Base-by-base conservation (phyloP, 805 yeast species). In the Jamesozyma spencerorum region DNA sequence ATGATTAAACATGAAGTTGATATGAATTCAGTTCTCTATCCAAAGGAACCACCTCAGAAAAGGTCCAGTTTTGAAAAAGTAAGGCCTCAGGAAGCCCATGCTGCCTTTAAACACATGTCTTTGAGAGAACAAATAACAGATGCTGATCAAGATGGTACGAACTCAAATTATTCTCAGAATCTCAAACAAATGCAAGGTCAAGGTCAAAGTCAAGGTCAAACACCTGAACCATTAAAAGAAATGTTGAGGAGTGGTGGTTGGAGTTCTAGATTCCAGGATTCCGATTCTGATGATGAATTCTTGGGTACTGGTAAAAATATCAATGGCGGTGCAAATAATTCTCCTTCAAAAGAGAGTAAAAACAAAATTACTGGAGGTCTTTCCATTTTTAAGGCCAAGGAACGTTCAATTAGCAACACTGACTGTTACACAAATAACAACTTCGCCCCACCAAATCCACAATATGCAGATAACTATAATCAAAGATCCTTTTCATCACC, bases 51-150 rank as follows among this genome's bases (percentile, higher is more conserved):
- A 29, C 57, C 66, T 47, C 51, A 61, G 65, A 52, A 65, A 58
- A 55, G 53, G 38, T 79, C 86, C 0, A 78, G 85, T 30, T 80
- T 74, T 53, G 78, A 74, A 47, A 78, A 73, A 50, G 66, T 49
- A 37, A 52, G 68, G 49, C 38, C 37, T n/a, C 47, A 58, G 13
- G 48, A 48, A 11, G 58, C 55, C 13, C 54, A 55, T 42, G 55
- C 62, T 15, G 71, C 66, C 11, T 65, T 65, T 47, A 65, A 65
- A 39, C 64, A 55, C 46, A 46, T 54, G 45, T 62, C 68, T 0
- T 36, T 64, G 35, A 55, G 69, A 53, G 63, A 56, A 31, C 64
- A 52, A 7, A n/a, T 31, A 3, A 14, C 36, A 6, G 41, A 40
- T 11, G 31, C 44, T 39, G 47, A 42, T n/a, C 29, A 32, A 20